Conservation (phyloP, 495 filamentous ascomycete species). For the Penicillium odoratum region DNA sequence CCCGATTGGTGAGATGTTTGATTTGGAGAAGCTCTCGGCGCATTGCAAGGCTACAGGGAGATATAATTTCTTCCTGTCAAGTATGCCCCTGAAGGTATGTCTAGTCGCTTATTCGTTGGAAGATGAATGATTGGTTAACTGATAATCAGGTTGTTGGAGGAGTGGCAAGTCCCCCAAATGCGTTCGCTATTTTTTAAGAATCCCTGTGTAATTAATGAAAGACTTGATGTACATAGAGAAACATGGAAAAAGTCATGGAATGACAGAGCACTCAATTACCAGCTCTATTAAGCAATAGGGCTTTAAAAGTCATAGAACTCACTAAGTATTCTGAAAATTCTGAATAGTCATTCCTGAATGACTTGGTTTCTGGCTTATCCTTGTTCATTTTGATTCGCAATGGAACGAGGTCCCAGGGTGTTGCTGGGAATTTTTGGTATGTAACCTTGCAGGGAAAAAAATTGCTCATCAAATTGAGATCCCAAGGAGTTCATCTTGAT, state of each 20-base stretch:
- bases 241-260: background rate
- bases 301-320: background rate
- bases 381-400: background rate
- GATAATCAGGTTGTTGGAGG: slow-evolving; percentile 37
- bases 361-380: background rate
- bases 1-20: slow-evolving; percentile 59
- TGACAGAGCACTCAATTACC: background rate
- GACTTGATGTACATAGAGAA: background rate
- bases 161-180: slow-evolving; percentile 46
- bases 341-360: background rate
- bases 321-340: background rate
- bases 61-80: slow-evolving; percentile 55
- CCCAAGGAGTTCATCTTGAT: background rate
- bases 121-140: background rate
- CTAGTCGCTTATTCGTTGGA: background rate
- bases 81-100: slow-evolving; percentile 52
- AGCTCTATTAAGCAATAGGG: background rate
- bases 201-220: background rate
- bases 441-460: background rate
- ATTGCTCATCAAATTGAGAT: background rate
- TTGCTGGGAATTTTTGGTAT: background rate
- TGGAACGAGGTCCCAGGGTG: background rate
- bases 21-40: slow-evolving; percentile 48
- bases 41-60: slow-evolving; percentile 42
- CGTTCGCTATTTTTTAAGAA: slow-evolving; percentile 39